Conservation (phyloP, 2,329 filamentous ascomycete genomes). For the Arthrobotrys iridis region DNA sequence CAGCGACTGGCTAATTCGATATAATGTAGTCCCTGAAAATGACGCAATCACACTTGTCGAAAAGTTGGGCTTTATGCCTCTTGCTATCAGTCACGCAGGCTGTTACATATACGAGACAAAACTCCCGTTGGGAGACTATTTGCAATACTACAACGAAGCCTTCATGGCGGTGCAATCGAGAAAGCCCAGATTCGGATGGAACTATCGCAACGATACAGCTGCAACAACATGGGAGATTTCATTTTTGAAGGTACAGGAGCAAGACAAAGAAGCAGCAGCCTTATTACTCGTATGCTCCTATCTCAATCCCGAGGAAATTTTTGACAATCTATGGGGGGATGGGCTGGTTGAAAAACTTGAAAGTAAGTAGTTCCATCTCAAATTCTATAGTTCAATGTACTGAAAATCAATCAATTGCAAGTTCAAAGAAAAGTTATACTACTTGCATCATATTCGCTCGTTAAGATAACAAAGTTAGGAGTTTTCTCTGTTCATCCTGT, state of each 20-base stretch:
- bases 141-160: slow-evolving; percentile 41
- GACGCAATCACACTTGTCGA: slow-evolving; percentile 16
- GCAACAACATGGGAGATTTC: slow-evolving; percentile 46
- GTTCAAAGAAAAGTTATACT: slow-evolving; percentile 1
- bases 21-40: neutral
- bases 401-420: slow-evolving; percentile 4
- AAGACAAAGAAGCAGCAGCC: neutral
- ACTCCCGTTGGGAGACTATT: slow-evolving; percentile 39
- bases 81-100: slow-evolving; percentile 33
- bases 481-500: slow-evolving; percentile 4
- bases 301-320: slow-evolving; percentile 51
- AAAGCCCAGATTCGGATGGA: slow-evolving; percentile 36
- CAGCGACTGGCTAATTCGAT: neutral
- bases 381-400: slow-evolving; percentile 17
- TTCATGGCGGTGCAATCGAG: slow-evolving; percentile 36
- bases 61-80: slow-evolving; percentile 38
- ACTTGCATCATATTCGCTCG: slow-evolving; percentile 15
- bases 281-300: slow-evolving; percentile 26
- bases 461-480: neutral
- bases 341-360: neutral
- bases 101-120: slow-evolving; percentile 46
- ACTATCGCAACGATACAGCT: slow-evolving; percentile 42
- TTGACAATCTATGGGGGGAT: slow-evolving; percentile 30
- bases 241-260: slow-evolving; percentile 1
- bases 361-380: neutral